These are phyloP conservation scores for Lactarius akahatsu DNA, from an alignment of 768 basidiomycete genomes.

Conservation along the genomic window DNA sequence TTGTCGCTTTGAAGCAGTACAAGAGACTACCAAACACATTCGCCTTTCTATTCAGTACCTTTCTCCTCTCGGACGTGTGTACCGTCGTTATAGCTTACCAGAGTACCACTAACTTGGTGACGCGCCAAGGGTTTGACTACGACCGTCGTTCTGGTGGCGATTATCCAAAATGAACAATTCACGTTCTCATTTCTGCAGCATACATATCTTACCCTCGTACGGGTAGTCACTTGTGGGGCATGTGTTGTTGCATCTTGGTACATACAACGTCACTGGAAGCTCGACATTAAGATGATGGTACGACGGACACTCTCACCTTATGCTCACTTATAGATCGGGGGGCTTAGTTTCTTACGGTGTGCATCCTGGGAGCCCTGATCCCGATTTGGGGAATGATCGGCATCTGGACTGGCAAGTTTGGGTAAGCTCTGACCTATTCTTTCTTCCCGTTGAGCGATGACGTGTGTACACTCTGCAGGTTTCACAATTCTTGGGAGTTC, in stretches of 20 bases:
- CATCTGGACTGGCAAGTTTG: constrained; percentile 73
- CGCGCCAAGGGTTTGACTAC: constrained; percentile 70
- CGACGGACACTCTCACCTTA: not conserved
- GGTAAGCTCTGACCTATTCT: constrained; percentile 43
- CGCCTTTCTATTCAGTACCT: constrained; percentile 72
- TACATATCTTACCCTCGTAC: constrained; percentile 74
- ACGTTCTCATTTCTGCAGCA: constrained; percentile 77
- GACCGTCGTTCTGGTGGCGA: constrained; percentile 68
- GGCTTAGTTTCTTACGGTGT: constrained; percentile 68
- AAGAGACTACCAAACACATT: constrained; percentile 80
- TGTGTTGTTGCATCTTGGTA: constrained; percentile 82
- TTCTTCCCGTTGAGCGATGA: not conserved
- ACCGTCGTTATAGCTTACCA: not conserved
- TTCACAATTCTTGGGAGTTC: constrained; percentile 86
- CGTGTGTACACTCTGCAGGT: constrained; percentile 32
- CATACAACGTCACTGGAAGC: constrained; percentile 75
- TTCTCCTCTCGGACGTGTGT: constrained; percentile 74
- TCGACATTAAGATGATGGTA: constrained; percentile 77
- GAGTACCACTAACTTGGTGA: not conserved
- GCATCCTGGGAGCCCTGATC: constrained; percentile 72
- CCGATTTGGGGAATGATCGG: constrained; percentile 88
- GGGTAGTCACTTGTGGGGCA: constrained; percentile 69
- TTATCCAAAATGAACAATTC: constrained; percentile 82
- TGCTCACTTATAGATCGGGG: not conserved
- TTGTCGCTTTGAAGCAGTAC: constrained; percentile 71